Conservation (phyloP, 2,329 filamentous ascomycete species). For the Ophidiomyces ophidiicola region DNA sequence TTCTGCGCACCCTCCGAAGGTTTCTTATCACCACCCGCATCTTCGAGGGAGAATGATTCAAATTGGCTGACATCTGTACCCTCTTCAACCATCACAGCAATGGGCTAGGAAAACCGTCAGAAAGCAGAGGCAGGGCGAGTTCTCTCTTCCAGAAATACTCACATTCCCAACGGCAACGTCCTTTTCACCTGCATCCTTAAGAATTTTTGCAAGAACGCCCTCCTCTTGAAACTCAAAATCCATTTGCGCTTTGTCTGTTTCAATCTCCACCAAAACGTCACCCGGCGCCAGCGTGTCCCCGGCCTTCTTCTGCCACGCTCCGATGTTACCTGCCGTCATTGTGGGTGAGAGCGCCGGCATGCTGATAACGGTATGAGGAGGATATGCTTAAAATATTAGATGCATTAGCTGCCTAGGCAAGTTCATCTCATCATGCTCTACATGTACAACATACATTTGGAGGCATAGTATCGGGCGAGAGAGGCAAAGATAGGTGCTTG, state of each 20-base stretch:
- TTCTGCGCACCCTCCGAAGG: slow-evolving; percentile 51
- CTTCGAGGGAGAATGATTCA: slow-evolving; percentile 72
- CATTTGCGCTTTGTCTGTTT: slow-evolving; percentile 99
- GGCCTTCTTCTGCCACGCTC: slow-evolving; percentile 92
- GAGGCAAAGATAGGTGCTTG: slow-evolving; percentile 45
- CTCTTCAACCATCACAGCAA: slow-evolving; percentile 89
- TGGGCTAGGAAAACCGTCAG: slow-evolving; percentile 52
- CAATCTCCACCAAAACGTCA: slow-evolving; percentile 93
- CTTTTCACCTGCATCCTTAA: slow-evolving; percentile 87
- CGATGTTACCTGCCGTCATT: slow-evolving; percentile 95
- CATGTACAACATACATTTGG: slow-evolving; percentile 45
- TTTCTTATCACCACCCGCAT: slow-evolving; percentile 74
- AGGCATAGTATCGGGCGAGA: slow-evolving; percentile 55
- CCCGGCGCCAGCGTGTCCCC: slow-evolving; percentile 79
- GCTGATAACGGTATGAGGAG: slow-evolving; percentile 85
- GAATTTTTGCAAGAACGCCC: slow-evolving; percentile 83
- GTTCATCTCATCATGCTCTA: neutral
- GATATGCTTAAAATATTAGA: slow-evolving; percentile 57
- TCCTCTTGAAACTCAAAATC: slow-evolving; percentile 99
- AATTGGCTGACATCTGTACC: slow-evolving; percentile 78
- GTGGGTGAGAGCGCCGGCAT: slow-evolving; percentile 98
- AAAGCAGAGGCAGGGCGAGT: neutral
- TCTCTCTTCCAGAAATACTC: slow-evolving; percentile 35
- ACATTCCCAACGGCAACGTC: slow-evolving; percentile 90
- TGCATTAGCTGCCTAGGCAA: slow-evolving; percentile 3